Evolutionary conservation across 768 basidiomycete genomes (phyloP).

Genomic region (Galerina marginata): DNA sequence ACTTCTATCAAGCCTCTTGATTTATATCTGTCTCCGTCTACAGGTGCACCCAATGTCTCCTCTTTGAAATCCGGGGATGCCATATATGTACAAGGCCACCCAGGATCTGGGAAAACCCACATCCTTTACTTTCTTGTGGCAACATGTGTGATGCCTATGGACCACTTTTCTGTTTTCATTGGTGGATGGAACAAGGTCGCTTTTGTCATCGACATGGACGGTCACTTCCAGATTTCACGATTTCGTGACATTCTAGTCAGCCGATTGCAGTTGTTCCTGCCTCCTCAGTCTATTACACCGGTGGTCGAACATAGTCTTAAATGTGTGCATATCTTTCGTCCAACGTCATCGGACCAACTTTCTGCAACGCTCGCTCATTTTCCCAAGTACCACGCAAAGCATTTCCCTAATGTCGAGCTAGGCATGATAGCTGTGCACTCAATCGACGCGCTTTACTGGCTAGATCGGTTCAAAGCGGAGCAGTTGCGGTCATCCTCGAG

Average conservation of each 20-base stretch:
- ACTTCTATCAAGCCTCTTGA: slow-evolving; percentile 42
- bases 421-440: slow-evolving; percentile 79
- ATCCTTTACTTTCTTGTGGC: slow-evolving; percentile 71
- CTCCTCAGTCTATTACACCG: slow-evolving; percentile 24
- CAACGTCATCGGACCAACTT: slow-evolving; percentile 69
- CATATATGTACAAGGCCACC: slow-evolving; percentile 77
- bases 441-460: slow-evolving; percentile 78
- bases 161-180: slow-evolving; percentile 34
- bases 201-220: slow-evolving; percentile 74
- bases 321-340: slow-evolving; percentile 71
- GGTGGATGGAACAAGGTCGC: slow-evolving; percentile 71
- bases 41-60: slow-evolving; percentile 3
- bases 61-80: slow-evolving; percentile 57
- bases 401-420: slow-evolving; percentile 59
- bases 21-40: slow-evolving; percentile 27
- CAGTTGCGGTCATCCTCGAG: slow-evolving; percentile 39
- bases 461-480: slow-evolving; percentile 70
- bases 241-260: slow-evolving; percentile 56
- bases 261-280: slow-evolving; percentile 45
- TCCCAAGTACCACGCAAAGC: slow-evolving; percentile 53
- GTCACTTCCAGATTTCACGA: slow-evolving; percentile 61
- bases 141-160: slow-evolving; percentile 59
- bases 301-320: slow-evolving; percentile 43
- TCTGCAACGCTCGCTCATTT: slow-evolving; percentile 69
- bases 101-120: slow-evolving; percentile 79